Base-by-base conservation (phyloP, 768 basidiomycete genomes). In the Cystofilobasidium capitatum region DNA sequence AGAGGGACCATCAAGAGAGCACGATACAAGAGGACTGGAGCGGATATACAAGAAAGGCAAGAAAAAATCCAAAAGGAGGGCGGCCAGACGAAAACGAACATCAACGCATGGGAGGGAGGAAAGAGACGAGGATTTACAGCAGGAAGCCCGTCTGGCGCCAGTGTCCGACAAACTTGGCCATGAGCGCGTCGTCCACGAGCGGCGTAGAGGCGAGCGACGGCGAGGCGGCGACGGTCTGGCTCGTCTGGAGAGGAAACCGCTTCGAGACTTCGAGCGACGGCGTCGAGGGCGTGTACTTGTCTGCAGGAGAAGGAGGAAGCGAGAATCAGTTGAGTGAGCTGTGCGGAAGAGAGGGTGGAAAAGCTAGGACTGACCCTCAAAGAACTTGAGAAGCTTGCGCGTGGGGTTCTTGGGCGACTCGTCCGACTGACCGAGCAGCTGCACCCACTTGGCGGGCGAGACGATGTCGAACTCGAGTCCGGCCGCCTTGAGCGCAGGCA, bases 141-240 rank as follows among this genome's bases (percentile, higher is more conserved):
- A 59, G 58, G 70, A 82, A 82, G 17, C 78, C 78, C 17, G 75
- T 77, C 58, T 76, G 72, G 65, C 76, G 77, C 81, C 81, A 82
- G 17, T 77, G 74, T 22, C 62, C 71, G 1, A 79, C 76, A 81
- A 81, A 82, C 47, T 79, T 79, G 20, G 71, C 75, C 1, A 82
- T 79, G 40, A 82, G 66, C 29, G 64, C 76, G 1, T 75, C 71
- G 47, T 71, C 72, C 40, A 80, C 66, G 6, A 78, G 69, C 24
- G 77, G 76, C 29, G 76, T 71, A 13, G 64, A 63, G 5, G 69
- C 69, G 37, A 81, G 77, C 64, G 74, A 78, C 1, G 77, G 76
- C 2, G 78, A 76, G 17, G 75, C 71, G 55, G 72, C 66, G 57
- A 66, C 70, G 14, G 80, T 79, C 58, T 33, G 31, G 20, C 13